Evolutionary conservation across 2,329 filamentous ascomycete genomes (phyloP).

Genomic region (Cryphonectria japonica): DNA sequence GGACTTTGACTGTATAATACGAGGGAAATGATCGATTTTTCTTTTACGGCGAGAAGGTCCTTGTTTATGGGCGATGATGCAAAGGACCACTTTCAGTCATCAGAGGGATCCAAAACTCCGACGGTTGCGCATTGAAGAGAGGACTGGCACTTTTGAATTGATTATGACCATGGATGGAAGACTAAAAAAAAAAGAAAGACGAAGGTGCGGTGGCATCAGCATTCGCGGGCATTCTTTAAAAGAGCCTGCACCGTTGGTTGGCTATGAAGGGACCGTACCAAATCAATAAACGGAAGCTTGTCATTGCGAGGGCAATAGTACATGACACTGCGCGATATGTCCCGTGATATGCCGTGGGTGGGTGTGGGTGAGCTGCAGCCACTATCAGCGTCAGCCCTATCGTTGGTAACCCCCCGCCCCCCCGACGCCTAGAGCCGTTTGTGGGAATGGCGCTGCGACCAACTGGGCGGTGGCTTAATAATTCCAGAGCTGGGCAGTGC

Average conservation of each 20-base stretch:
- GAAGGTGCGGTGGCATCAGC: constrained; percentile 11
- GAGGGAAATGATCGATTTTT: neutral
- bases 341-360: neutral
- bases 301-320: neutral
- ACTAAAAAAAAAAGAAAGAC: constrained; percentile 6
- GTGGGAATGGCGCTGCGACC: neutral
- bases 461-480: neutral
- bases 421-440: neutral
- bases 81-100: constrained; percentile 9
- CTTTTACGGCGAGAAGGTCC: neutral
- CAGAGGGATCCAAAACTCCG: constrained; percentile 23
- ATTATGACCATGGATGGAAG: constrained; percentile 10
- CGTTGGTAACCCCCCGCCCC: too few relatives aligned
- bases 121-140: constrained; percentile 5
- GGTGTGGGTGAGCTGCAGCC: neutral
- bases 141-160: constrained; percentile 8
- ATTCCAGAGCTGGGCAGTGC: neutral
- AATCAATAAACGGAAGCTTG: neutral
- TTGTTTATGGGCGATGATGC: constrained; percentile 1
- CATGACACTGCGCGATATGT: neutral
- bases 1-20: neutral
- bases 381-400: neutral
- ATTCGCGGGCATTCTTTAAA: constrained; percentile 9
- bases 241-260: constrained; percentile 12
- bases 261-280: neutral